These are phyloP conservation scores for Debaryomyces tyrocola DNA, from an alignment of 805 yeast species.

Conservation along the genomic window DNA sequence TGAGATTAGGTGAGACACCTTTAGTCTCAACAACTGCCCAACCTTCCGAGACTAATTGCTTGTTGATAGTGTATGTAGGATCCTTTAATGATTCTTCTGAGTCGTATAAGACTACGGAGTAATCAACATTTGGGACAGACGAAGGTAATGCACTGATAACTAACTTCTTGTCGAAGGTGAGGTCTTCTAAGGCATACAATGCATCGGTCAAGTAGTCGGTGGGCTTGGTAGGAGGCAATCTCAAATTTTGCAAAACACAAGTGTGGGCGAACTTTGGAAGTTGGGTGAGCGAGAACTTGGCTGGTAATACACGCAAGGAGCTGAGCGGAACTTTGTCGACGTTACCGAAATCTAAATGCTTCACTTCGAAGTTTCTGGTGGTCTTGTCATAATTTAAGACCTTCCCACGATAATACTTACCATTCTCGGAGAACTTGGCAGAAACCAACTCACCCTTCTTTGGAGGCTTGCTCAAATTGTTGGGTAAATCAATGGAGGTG, in stretches of 20 bases:
- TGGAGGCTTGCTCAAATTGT: slow-evolving; percentile 38
- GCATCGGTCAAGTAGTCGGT: slow-evolving; percentile 57
- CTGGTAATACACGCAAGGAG: slow-evolving; percentile 53
- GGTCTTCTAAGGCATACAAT: slow-evolving; percentile 52
- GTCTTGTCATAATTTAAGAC: slow-evolving; percentile 48
- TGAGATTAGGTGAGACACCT: slow-evolving; percentile 25
- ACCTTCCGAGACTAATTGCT: slow-evolving; percentile 57
- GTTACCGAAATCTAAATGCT: slow-evolving; percentile 64
- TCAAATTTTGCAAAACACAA: slow-evolving; percentile 52
- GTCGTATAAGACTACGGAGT: slow-evolving; percentile 55
- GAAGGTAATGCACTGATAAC: slow-evolving; percentile 53
- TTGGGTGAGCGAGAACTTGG: slow-evolving; percentile 39
- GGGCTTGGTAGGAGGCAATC: slow-evolving; percentile 57
- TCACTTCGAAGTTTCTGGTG: slow-evolving; percentile 46
- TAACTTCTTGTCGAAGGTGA: slow-evolving; percentile 50
- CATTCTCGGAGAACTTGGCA: slow-evolving; percentile 51
- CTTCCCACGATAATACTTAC: slow-evolving; percentile 59
- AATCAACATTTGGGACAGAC: slow-evolving; percentile 43
- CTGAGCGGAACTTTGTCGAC: slow-evolving; percentile 44
- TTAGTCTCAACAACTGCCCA: slow-evolving; percentile 53
- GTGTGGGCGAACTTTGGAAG: slow-evolving; percentile 57
- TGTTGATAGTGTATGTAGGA: slow-evolving; percentile 59
- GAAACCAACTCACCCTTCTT: slow-evolving; percentile 61
- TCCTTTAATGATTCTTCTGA: slow-evolving; percentile 53
- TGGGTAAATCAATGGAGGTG: slow-evolving; percentile 38